Percentiles rank a stretch among this genome's conserved stretches.
phyloP scores from a whole-genome alignment of 2,329 filamentous ascomycete genomes.

The Penicillium concentricum region DNA sequence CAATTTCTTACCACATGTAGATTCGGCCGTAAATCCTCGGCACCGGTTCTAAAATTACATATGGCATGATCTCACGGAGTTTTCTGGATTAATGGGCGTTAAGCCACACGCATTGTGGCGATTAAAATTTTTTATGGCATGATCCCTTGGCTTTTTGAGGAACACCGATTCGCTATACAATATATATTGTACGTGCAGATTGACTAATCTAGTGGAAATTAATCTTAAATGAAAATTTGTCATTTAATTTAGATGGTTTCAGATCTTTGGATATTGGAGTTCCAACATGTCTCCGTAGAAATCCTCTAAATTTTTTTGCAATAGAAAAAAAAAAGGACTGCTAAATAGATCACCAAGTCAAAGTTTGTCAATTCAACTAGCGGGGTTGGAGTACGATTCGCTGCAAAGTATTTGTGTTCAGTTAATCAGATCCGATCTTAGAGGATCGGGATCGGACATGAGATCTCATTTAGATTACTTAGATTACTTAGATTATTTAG shows the following conservation, averaged over 20 bases:
- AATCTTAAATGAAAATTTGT: background rate
- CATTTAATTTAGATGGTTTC: background rate
- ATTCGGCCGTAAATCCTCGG: background rate
- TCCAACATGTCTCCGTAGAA: too few species aligned
- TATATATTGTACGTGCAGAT: background rate
- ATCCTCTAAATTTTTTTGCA: too few species aligned
- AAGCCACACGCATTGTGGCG: background rate
- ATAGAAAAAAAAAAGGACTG: too few species aligned
- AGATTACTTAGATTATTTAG: too few species aligned
- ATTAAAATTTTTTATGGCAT: background rate
- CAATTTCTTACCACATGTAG: background rate
- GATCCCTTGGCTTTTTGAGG: background rate
- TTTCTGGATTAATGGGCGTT: background rate
- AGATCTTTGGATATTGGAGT: background rate
- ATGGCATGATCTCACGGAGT: background rate
- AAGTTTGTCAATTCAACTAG: background rate
- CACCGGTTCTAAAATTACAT: background rate
- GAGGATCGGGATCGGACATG: background rate
- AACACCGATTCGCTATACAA: background rate
- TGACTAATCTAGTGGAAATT: background rate
- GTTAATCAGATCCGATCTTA: slow-evolving; percentile 6
- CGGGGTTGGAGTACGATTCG: slow-evolving; percentile 1
- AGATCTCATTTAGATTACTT: background rate
- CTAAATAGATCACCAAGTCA: too few species aligned
- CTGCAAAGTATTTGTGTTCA: slow-evolving; percentile 4